Percentiles rank a stretch among this genome's conserved stretches.
Conservation (phyloP, 441 rosid species). For the Breynia disticha region DNA sequence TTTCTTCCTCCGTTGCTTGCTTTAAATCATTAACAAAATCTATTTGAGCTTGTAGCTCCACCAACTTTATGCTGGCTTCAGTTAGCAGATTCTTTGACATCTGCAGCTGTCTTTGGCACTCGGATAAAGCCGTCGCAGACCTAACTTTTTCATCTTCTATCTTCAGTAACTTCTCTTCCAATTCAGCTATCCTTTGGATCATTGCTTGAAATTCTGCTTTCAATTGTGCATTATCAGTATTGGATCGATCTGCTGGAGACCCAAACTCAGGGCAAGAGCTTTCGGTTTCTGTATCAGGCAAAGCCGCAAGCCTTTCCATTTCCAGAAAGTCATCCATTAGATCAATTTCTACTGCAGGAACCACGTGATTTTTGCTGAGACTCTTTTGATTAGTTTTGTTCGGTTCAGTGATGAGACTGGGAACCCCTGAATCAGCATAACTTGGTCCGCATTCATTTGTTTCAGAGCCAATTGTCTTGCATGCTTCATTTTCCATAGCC, state of each 20-base stretch:
- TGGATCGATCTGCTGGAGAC: conserved; percentile 20
- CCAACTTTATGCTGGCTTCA: conserved; percentile 35
- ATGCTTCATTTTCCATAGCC: conserved; percentile 37
- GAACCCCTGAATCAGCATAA: conserved; percentile 25
- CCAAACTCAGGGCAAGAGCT: conserved; percentile 24
- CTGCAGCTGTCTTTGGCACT: conserved; percentile 33
- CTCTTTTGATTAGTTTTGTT: conserved; percentile 25
- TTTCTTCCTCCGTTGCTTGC: conserved; percentile 44
- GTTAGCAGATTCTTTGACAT: conserved; percentile 24
- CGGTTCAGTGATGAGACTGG: conserved; percentile 23
- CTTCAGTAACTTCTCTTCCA: conserved; percentile 52
- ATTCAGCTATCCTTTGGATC: conserved; percentile 39
- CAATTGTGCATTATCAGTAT: conserved; percentile 19
- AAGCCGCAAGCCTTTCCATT: conserved; percentile 80
- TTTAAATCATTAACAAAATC: conserved; percentile 38
- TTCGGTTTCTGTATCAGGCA: conserved; percentile 38
- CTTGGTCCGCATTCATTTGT: conserved; percentile 20
- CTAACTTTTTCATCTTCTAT: conserved; percentile 50
- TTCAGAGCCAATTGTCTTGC: conserved; percentile 18
- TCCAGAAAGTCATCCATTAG: conserved; percentile 96
- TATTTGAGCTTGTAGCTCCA: conserved; percentile 40
- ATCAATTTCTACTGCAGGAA: conserved; percentile 42
- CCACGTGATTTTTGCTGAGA: conserved; percentile 29
- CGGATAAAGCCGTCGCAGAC: conserved; percentile 36
- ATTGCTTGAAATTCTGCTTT: conserved; percentile 42